Conservation (phyloP, 345 rosid genomes). For the Arabis alpina region DNA sequence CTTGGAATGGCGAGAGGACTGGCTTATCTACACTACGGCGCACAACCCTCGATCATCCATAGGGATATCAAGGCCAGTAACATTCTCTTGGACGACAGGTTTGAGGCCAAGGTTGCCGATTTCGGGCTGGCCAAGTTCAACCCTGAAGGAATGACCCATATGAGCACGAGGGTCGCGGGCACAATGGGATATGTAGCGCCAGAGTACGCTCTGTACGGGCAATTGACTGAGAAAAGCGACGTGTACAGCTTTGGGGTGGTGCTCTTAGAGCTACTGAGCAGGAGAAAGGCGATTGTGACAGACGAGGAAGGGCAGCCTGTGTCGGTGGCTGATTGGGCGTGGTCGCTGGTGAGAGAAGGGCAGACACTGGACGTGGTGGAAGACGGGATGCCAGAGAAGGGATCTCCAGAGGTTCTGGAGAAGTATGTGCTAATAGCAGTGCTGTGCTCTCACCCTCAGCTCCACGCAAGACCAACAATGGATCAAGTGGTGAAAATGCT, state of each 20-base stretch:
- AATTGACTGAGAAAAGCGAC: slow-evolving; percentile 83
- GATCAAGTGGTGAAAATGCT: slow-evolving; percentile 94
- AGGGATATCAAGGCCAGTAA: slow-evolving; percentile 90
- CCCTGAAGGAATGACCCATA: slow-evolving; percentile 79
- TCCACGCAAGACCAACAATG: slow-evolving; percentile 90
- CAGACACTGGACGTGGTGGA: slow-evolving; percentile 72
- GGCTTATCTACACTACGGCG: slow-evolving; percentile 86
- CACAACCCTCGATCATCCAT: slow-evolving; percentile 79
- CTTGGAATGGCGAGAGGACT: slow-evolving; percentile 87
- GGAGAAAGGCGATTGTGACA: slow-evolving; percentile 67
- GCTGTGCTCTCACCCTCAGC: slow-evolving; percentile 88
- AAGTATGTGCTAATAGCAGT: slow-evolving; percentile 80
- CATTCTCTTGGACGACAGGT: slow-evolving; percentile 81
- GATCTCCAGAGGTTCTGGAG: slow-evolving; percentile 64
- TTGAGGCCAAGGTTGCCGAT: slow-evolving; percentile 84
- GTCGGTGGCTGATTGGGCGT: slow-evolving; percentile 85
- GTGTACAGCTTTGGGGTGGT: slow-evolving; percentile 92
- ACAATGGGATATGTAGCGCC: slow-evolving; percentile 99
- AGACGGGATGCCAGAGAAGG: slow-evolving; percentile 70
- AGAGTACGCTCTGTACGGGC: slow-evolving; percentile 90
- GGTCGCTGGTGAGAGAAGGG: slow-evolving; percentile 79
- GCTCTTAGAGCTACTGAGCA: slow-evolving; percentile 89
- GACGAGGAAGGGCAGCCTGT: slow-evolving; percentile 63
- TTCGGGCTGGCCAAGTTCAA: slow-evolving; percentile 90
- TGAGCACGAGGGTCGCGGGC: slow-evolving; percentile 93